phyloP scores from a whole-genome alignment of 2,329 filamentous ascomycete species.

The Alternaria atra region DNA sequence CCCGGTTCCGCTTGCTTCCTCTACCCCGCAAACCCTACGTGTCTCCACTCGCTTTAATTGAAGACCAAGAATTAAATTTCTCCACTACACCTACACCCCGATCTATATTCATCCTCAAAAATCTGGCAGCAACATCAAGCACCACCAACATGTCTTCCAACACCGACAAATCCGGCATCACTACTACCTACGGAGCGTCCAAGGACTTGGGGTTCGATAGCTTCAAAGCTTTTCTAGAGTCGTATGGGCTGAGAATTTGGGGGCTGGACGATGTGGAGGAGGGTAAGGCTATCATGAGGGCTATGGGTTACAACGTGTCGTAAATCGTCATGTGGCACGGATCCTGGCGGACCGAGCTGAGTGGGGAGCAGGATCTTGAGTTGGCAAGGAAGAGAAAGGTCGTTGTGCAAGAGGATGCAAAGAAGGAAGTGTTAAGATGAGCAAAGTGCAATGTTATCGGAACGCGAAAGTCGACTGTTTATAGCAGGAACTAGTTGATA shows the following conservation, averaged over 20 bases:
- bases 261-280: constrained; percentile 28
- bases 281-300: constrained; percentile 31
- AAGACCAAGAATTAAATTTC: background rate
- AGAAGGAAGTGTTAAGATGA: background rate
- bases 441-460: background rate
- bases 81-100: background rate
- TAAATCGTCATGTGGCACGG: background rate
- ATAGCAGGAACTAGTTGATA: background rate
- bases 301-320: constrained; percentile 28
- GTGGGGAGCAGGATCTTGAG: background rate
- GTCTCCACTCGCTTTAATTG: no score
- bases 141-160: constrained; percentile 11
- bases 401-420: no score
- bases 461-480: background rate
- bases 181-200: constrained; percentile 16
- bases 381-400: background rate
- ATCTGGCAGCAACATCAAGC: background rate
- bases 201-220: constrained; percentile 23
- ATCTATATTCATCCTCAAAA: background rate
- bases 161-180: constrained; percentile 11
- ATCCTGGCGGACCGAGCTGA: no score
- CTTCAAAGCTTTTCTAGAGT: constrained; percentile 27
- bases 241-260: constrained; percentile 21
- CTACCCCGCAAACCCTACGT: background rate
- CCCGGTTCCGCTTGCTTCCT: background rate